Base-by-base conservation (phyloP, 1,284 basidiomycete genomes). In the Ustilago shanxiensis region DNA sequence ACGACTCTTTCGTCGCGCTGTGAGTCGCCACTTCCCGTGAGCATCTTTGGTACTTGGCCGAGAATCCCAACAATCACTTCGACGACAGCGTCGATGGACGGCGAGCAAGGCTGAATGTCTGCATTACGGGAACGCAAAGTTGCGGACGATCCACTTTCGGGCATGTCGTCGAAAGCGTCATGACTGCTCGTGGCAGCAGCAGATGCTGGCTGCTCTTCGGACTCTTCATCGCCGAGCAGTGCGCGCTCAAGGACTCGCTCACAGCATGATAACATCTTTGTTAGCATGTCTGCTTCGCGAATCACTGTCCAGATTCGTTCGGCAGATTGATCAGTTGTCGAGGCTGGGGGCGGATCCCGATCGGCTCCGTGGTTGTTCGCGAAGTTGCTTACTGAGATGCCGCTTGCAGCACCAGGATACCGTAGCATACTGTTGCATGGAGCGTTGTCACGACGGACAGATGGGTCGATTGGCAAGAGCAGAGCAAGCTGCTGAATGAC, bases 121-220 rank as follows among this genome's bases (percentile, higher is more conserved):
- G 49, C 1, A 16, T 2, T 29, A 11, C 26, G 49, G 1, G 57
- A 10, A 5, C 52, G 52, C 11, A 39, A 29, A 10, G 41, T 10
- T 31, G 22, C 52, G 1, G 65, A 57, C 2, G 63, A 35, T 11
- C 41, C 49, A 53, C 65, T 67, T 22, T 72, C 70, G 6, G 52
- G 41, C 35, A 67, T 49, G 53, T 67, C 70, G 24, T 72, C 70
- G 28, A 72, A 72, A 10, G 60, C 54, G 37, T 72, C 70, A 5
- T 41, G 49, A 31, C 18, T 35, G 31, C 31, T 50, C 20, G 51
- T 33, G 2, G 14, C 29, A 26, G 55, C 24, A 20, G 33, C 39
- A 18, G 65, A 57, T 2, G 52, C 33, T 18, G 60, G 24, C 8
- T 39, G 39, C 13, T 7, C 26, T n/a, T 60, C 49, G 7, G 10